Percentiles rank a stretch among this genome's conserved stretches.
phyloP scores from a whole-genome alignment of 148 eudicot species.

The Arctostaphylos glauca region DNA sequence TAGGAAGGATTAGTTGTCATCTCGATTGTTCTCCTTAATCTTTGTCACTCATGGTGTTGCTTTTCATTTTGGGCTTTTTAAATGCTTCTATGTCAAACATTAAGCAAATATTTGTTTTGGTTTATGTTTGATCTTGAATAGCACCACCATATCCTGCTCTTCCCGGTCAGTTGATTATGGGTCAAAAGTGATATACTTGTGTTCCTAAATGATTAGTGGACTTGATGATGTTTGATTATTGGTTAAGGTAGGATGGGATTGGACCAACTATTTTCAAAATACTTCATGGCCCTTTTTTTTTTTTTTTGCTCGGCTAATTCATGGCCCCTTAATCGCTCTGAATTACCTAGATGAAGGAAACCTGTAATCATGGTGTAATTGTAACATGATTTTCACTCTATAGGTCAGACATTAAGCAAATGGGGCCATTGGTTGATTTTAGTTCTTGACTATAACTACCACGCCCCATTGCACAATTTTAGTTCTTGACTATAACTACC shows the following conservation, averaged over 20 bases:
- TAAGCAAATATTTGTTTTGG: background rate
- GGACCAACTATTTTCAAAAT: background rate
- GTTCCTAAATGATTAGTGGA: background rate
- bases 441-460: background rate
- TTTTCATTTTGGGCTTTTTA: background rate
- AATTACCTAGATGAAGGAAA: background rate
- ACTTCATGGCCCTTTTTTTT: background rate
- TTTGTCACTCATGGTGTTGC: background rate
- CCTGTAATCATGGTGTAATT: background rate
- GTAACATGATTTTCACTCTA: background rate
- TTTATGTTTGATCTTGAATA: background rate
- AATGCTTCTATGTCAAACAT: background rate
- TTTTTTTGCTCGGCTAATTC: too few relatives aligned
- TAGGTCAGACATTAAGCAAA: background rate
- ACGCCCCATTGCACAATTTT: background rate
- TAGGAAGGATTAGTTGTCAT: background rate
- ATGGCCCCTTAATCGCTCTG: background rate
- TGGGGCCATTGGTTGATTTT: background rate
- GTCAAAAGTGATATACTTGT: background rate
- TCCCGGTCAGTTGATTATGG: background rate
- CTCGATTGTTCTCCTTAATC: background rate
- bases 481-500: background rate
- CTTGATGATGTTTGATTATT: background rate
- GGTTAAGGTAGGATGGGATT: background rate
- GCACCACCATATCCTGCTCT: background rate